These are phyloP conservation scores for Colletotrichum tofieldiae DNA, from an alignment of 2,329 filamentous ascomycete species.

Conservation along the genomic window DNA sequence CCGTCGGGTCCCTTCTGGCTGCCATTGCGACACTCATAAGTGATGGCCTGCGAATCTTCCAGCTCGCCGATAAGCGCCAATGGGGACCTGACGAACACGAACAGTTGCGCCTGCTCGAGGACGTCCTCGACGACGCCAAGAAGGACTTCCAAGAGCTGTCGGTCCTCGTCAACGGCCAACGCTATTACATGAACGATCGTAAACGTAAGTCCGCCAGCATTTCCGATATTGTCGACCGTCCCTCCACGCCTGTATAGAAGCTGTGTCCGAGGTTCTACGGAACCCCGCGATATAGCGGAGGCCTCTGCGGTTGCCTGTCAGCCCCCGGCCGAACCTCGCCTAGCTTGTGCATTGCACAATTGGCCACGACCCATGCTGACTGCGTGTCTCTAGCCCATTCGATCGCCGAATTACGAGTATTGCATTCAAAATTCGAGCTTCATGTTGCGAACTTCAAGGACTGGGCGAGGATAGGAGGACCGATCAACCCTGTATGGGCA, in stretches of 20 bases:
- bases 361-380: conserved; percentile 41
- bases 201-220: conserved; percentile 59
- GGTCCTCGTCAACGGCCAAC: conserved; percentile 68
- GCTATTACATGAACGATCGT: conserved; percentile 72
- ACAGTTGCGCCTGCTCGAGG: conserved; percentile 69
- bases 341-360: conserved; percentile 22
- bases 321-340: conserved; percentile 23
- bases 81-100: conserved; percentile 74
- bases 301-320: conserved; percentile 11
- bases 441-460: conserved; percentile 68
- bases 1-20: conserved; percentile 72
- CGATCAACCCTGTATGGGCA: conserved; percentile 70
- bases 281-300: conserved; percentile 26
- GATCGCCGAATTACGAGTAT: conserved; percentile 63
- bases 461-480: conserved; percentile 69
- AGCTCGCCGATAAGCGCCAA: conserved; percentile 70
- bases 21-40: conserved; percentile 69
- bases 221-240: conserved; percentile 5
- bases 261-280: conserved; percentile 24
- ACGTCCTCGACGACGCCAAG: conserved; percentile 72
- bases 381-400: conserved; percentile 62
- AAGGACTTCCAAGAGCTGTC: conserved; percentile 73
- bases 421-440: conserved; percentile 62
- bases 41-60: conserved; percentile 68
- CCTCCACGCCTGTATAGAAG: conserved; percentile 13